Conservation (phyloP, 2,329 filamentous ascomycete genomes). For the Bipolaris sorokiniana region DNA sequence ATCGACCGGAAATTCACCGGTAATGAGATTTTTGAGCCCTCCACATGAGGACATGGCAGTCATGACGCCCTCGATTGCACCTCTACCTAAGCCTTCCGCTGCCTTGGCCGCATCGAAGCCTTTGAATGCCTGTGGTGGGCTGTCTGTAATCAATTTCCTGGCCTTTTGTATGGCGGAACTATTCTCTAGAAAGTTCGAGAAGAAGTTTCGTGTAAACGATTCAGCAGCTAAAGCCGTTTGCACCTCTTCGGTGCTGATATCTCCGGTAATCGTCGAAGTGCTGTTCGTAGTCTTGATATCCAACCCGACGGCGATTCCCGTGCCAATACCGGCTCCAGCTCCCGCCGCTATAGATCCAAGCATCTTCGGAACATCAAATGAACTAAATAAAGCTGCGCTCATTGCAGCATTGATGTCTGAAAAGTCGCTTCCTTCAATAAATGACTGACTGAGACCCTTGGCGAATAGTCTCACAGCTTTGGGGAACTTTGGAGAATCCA, state of each 20-base stretch:
- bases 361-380: slow-evolving; percentile 19
- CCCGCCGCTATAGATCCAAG: slow-evolving; percentile 34
- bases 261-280: slow-evolving; percentile 8
- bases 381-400: slow-evolving; percentile 7
- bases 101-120: slow-evolving; percentile 25
- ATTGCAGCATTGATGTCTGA: slow-evolving; percentile 13
- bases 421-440: slow-evolving; percentile 30
- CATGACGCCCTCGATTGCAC: slow-evolving; percentile 34
- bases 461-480: slow-evolving; percentile 30
- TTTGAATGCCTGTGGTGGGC: slow-evolving; percentile 12
- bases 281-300: slow-evolving; percentile 17
- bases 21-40: slow-evolving; percentile 35
- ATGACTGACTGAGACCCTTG: slow-evolving; percentile 34
- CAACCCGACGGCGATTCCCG: slow-evolving; percentile 34
- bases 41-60: slow-evolving; percentile 35
- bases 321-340: slow-evolving; percentile 37
- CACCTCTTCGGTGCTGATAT: slow-evolving; percentile 14
- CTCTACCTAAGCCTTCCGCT: slow-evolving; percentile 38
- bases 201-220: slow-evolving; percentile 29
- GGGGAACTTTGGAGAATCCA: slow-evolving; percentile 16
- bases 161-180: slow-evolving; percentile 24
- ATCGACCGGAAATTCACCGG: slow-evolving; percentile 29
- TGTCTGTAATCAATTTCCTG: slow-evolving; percentile 3
- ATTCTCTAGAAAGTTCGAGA: slow-evolving; percentile 34
- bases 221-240: slow-evolving; percentile 27